A percentile compares a stretch with the other conserved stretches of the same genome.
phyloP scores from a whole-genome alignment of 257 asterid species.

The Nicotiana sylvestris region DNA sequence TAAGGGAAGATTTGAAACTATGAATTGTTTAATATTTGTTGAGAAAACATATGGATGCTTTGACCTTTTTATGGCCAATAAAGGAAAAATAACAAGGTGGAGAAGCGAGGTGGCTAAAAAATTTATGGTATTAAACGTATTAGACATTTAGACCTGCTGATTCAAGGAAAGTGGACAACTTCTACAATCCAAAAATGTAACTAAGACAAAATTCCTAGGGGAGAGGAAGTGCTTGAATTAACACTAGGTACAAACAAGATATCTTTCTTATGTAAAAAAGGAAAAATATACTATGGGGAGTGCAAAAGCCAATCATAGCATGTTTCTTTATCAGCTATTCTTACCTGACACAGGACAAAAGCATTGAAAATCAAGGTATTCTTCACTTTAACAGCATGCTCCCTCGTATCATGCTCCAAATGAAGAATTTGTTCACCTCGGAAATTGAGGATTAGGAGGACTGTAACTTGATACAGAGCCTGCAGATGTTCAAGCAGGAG shows the following conservation, averaged over 20 bases:
- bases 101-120: too few relatives aligned
- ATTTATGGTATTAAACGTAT: too few relatives aligned
- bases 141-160: too few relatives aligned
- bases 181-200: background rate
- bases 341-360: conserved; percentile 85
- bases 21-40: too few relatives aligned
- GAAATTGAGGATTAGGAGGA: conserved; percentile 81
- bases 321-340: background rate
- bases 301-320: background rate
- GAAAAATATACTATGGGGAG: background rate
- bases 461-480: conserved; percentile 89
- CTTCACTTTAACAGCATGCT: conserved; percentile 59
- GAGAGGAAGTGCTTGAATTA: background rate
- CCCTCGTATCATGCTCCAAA: conserved; percentile 38
- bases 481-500: conserved; percentile 29
- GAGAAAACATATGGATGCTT: too few relatives aligned
- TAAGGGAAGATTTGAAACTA: too few relatives aligned
- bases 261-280: background rate
- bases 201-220: background rate
- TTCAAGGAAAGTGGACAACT: background rate
- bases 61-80: too few relatives aligned
- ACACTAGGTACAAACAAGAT: background rate
- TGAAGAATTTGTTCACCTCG: conserved; percentile 57
- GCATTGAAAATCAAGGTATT: conserved; percentile 88
- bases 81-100: too few relatives aligned